phyloP scores from a whole-genome alignment of 805 yeast species.

The Candida nonsorbophila region DNA sequence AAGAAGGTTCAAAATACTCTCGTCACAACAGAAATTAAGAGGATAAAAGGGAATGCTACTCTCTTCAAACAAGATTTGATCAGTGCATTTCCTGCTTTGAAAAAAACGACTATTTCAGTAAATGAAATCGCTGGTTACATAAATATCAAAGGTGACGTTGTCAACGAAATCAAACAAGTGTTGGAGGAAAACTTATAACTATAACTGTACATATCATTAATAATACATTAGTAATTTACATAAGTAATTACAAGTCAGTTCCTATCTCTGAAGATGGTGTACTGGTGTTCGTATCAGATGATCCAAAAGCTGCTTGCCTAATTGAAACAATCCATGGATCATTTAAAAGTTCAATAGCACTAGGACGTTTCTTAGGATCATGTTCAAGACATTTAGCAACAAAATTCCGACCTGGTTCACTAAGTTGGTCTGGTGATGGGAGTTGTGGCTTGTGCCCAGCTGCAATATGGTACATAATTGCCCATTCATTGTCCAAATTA shows the following conservation, averaged over 20 bases:
- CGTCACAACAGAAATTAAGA: slow-evolving; percentile 68
- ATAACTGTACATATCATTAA: too few relatives aligned
- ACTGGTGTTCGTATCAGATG: slow-evolving; percentile 22
- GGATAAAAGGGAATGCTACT: slow-evolving; percentile 61
- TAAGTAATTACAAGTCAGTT: slow-evolving; percentile 1
- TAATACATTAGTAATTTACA: slow-evolving; percentile 1
- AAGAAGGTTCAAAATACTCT: slow-evolving; percentile 60
- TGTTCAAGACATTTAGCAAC: slow-evolving; percentile 72
- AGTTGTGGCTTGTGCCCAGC: slow-evolving; percentile 88
- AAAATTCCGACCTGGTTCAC: slow-evolving; percentile 67
- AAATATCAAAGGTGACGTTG: slow-evolving; percentile 37
- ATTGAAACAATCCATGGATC: slow-evolving; percentile 88
- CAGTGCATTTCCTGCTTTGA: slow-evolving; percentile 41
- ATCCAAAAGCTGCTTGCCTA: slow-evolving; percentile 61
- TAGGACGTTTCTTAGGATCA: slow-evolving; percentile 73
- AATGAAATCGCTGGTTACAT: slow-evolving; percentile 29
- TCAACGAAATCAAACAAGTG: slow-evolving; percentile 20
- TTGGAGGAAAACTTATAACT: slow-evolving; percentile 15
- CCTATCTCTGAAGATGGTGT: slow-evolving; percentile 32
- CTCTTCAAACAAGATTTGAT: slow-evolving; percentile 66
- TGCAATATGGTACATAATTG: slow-evolving; percentile 96
- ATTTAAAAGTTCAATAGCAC: slow-evolving; percentile 77
- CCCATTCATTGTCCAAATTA: slow-evolving; percentile 94
- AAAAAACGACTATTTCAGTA: slow-evolving; percentile 30
- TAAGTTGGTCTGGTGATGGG: slow-evolving; percentile 74